phyloP scores from a whole-genome alignment of 2,329 filamentous ascomycete species.

The Fusarium veterinarium region DNA sequence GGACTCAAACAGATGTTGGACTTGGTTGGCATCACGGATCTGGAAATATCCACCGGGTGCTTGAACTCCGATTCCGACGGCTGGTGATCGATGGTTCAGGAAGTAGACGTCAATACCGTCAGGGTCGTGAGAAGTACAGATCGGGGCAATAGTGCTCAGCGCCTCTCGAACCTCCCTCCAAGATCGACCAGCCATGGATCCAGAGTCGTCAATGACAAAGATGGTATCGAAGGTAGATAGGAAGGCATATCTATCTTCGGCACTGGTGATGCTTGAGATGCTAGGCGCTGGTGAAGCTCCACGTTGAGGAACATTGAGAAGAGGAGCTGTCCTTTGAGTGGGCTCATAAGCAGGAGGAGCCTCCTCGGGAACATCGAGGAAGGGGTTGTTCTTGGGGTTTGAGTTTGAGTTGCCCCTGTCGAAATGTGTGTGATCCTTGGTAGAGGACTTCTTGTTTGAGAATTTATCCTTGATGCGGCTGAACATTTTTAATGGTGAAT shows the following conservation, averaged over 20 bases:
- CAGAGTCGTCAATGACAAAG: conserved; percentile 93
- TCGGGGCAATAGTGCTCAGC: conserved; percentile 79
- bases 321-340: neutral
- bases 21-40: conserved; percentile 66
- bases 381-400: neutral
- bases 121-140: conserved; percentile 81
- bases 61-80: conserved; percentile 51
- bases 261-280: conserved; percentile 49
- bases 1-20: conserved; percentile 75
- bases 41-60: conserved; percentile 70
- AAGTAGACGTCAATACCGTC: conserved; percentile 95
- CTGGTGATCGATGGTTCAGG: conserved; percentile 73
- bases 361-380: conserved; percentile 33
- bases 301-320: conserved; percentile 28
- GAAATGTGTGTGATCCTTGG: conserved; percentile 1
- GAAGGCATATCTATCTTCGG: conserved; percentile 80
- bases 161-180: conserved; percentile 82
- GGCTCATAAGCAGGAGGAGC: conserved; percentile 52
- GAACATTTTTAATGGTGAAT: conserved; percentile 33
- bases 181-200: conserved; percentile 80
- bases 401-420: conserved; percentile 15
- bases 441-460: conserved; percentile 36
- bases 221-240: conserved; percentile 85
- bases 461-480: conserved; percentile 50
- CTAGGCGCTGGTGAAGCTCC: conserved; percentile 26